These are phyloP conservation scores for Rhododendron kiyosumense DNA, from an alignment of 148 eudicot species.

Conservation along the genomic window DNA sequence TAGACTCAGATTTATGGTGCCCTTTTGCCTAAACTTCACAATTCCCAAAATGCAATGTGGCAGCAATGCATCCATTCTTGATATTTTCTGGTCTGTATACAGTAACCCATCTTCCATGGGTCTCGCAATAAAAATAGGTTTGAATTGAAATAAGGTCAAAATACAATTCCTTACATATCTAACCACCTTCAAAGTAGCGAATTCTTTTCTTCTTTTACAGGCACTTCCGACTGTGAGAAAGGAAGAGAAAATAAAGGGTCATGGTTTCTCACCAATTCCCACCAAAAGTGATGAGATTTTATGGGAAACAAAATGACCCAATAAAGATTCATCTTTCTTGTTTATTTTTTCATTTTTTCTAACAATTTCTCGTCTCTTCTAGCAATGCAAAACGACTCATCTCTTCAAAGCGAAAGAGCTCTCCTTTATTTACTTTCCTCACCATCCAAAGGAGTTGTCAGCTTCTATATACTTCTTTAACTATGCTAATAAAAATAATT, in stretches of 20 bases:
- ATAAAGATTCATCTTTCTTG: background rate
- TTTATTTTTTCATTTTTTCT: background rate
- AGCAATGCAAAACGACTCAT: background rate
- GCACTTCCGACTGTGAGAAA: background rate
- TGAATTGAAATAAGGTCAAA: background rate
- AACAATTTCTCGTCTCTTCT: background rate
- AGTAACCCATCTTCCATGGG: background rate
- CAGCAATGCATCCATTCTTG: slow-evolving; percentile 3
- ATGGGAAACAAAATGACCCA: background rate
- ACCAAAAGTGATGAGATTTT: background rate
- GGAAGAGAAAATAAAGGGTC: background rate
- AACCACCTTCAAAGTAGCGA: background rate
- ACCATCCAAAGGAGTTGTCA: background rate
- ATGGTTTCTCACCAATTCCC: background rate
- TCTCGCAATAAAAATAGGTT: background rate
- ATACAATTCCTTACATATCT: background rate
- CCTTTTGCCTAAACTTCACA: background rate
- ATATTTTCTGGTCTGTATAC: background rate
- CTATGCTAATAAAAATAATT: background rate
- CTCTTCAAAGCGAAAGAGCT: background rate
- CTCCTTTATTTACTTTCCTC: background rate
- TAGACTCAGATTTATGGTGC: background rate
- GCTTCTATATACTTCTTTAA: background rate
- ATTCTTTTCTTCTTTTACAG: background rate
- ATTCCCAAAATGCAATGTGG: background rate